Conservation (phyloP, 106 monocot species). For the Dioscorea zingiberensis region DNA sequence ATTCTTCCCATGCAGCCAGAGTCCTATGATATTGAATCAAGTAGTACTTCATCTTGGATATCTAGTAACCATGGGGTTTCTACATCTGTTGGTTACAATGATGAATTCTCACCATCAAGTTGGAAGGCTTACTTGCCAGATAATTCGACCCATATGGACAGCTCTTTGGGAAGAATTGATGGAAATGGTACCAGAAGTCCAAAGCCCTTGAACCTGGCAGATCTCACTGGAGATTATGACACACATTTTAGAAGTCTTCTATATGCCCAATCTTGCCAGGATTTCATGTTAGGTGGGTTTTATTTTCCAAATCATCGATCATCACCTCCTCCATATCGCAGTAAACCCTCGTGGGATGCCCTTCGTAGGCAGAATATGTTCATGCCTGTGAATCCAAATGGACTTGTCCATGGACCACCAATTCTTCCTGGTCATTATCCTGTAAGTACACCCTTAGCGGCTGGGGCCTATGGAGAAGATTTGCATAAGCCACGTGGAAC, state of each 20-base stretch:
- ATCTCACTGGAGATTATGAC: conserved; percentile 47
- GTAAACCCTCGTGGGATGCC: conserved; percentile 26
- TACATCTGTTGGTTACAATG: background rate
- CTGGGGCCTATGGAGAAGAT: conserved; percentile 38
- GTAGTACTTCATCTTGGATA: conserved; percentile 11
- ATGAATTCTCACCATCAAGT: conserved; percentile 4
- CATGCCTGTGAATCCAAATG: conserved; percentile 32
- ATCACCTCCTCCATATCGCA: conserved; percentile 22
- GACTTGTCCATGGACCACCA: conserved; percentile 28
- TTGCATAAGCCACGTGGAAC: conserved; percentile 49
- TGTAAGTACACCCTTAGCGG: conserved; percentile 14
- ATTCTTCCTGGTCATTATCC: conserved; percentile 25
- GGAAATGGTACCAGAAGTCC: conserved; percentile 10
- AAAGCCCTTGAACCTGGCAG: conserved; percentile 3
- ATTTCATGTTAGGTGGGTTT: conserved; percentile 2
- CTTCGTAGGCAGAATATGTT: conserved; percentile 10
- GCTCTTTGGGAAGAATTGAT: background rate
- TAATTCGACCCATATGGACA: conserved; percentile 5
- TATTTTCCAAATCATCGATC: conserved; percentile 8
- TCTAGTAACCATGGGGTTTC: background rate
- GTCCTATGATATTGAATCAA: conserved; percentile 14
- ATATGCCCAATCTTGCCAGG: conserved; percentile 39
- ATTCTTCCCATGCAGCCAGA: background rate
- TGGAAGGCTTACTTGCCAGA: background rate
- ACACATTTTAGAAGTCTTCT: conserved; percentile 36